Percentiles rank a stretch among this genome's conserved stretches.
These are phyloP conservation scores for Alternaria sp. DNA, from an alignment of 2,329 filamentous ascomycete genomes.

Conservation along the genomic window DNA sequence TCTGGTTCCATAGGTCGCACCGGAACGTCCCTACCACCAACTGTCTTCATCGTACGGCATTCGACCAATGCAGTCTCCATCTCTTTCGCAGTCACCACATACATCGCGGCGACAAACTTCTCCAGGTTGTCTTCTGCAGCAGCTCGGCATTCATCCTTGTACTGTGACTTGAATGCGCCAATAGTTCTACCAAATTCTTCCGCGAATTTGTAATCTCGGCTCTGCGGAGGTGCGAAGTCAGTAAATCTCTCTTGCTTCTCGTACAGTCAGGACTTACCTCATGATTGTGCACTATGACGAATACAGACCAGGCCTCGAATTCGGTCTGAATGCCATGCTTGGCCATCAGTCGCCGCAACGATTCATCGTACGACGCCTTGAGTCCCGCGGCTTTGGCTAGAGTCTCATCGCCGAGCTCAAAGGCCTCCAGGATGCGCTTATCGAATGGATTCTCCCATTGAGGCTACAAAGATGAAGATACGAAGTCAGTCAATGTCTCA, in stretches of 20 bases:
- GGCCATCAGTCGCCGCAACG: constrained; percentile 79
- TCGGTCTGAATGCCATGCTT: constrained; percentile 85
- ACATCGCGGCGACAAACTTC: constrained; percentile 85
- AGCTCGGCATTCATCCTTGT: constrained; percentile 69
- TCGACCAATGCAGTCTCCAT: constrained; percentile 65
- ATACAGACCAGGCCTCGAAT: constrained; percentile 90
- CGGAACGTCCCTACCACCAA: constrained; percentile 49
- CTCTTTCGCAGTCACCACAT: constrained; percentile 78
- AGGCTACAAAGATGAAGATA: constrained; percentile 52
- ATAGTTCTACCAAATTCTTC: constrained; percentile 80
- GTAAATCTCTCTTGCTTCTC: neutral
- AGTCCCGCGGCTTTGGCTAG: constrained; percentile 63
- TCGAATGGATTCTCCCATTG: constrained; percentile 79
- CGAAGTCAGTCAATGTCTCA: neutral
- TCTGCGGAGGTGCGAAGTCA: constrained; percentile 25
- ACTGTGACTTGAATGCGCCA: constrained; percentile 69
- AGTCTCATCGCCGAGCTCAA: constrained; percentile 58
- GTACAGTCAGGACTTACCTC: constrained; percentile 44
- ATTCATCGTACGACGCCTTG: constrained; percentile 79
- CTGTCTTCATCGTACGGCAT: constrained; percentile 49
- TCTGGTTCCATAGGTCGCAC: constrained; percentile 51
- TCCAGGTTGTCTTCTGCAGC: constrained; percentile 67
- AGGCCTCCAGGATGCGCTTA: constrained; percentile 70
- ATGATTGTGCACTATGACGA: constrained; percentile 76
- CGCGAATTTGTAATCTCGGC: constrained; percentile 82